phyloP scores from a whole-genome alignment of 176 grass and related monocot genomes.

The Eragrostis nindensis region DNA sequence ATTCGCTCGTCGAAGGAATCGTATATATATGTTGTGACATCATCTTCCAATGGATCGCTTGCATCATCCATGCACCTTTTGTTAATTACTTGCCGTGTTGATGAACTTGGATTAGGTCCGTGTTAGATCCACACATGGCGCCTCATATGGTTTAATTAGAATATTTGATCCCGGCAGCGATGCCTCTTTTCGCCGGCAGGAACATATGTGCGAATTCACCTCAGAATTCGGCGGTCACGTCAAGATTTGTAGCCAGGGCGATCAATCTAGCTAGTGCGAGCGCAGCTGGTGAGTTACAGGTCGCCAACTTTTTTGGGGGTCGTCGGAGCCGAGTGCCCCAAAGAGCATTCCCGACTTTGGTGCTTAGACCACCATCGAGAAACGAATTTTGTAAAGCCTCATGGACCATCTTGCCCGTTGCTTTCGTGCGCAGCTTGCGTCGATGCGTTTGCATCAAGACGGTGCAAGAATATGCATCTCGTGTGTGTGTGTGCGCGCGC shows the following conservation, averaged over 20 bases:
- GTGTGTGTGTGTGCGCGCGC: not conserved
- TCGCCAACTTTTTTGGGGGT: slow-evolving; percentile 34
- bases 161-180: slow-evolving; percentile 30
- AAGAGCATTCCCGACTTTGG: slow-evolving; percentile 53
- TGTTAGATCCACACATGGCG: slow-evolving; percentile 34
- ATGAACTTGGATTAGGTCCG: slow-evolving; percentile 44
- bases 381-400: slow-evolving; percentile 49
- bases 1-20: slow-evolving; percentile 1
- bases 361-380: slow-evolving; percentile 38
- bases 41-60: slow-evolving; percentile 5
- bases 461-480: slow-evolving; percentile 40
- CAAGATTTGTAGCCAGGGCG: slow-evolving; percentile 40
- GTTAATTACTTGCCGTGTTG: not conserved
- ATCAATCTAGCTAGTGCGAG: not conserved
- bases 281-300: slow-evolving; percentile 49
- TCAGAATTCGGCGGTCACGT: slow-evolving; percentile 44
- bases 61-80: not conserved
- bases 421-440: slow-evolving; percentile 36
- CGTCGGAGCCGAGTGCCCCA: slow-evolving; percentile 11
- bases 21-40: not conserved
- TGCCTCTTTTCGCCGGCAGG: slow-evolving; percentile 31
- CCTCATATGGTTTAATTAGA: slow-evolving; percentile 23
- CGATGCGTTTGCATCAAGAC: slow-evolving; percentile 29
- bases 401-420: slow-evolving; percentile 34
- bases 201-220: not conserved